phyloP scores from a whole-genome alignment of 768 basidiomycete genomes.

The Pleurotus sapidus region DNA sequence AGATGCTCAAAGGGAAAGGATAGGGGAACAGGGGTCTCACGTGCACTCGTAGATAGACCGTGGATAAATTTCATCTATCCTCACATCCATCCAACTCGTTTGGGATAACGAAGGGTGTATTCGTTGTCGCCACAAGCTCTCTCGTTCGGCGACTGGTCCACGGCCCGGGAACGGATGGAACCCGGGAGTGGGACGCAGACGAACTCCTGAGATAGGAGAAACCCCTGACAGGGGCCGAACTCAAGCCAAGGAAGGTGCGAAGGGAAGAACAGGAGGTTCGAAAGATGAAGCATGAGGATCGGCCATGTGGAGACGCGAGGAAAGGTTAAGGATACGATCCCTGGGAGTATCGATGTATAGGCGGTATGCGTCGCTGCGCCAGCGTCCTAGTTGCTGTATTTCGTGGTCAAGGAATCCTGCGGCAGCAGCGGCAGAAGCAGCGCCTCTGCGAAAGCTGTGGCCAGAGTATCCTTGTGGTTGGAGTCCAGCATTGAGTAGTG shows the following conservation, averaged over 20 bases:
- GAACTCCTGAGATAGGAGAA: too few relatives aligned
- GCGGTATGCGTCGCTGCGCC: slow-evolving; percentile 35
- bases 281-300: neutral
- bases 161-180: too few relatives aligned
- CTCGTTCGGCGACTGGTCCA: too few relatives aligned
- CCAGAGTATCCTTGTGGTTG: slow-evolving; percentile 14
- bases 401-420: slow-evolving; percentile 29
- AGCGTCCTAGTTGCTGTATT: slow-evolving; percentile 34
- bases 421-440: slow-evolving; percentile 25
- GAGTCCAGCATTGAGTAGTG: neutral
- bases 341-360: slow-evolving; percentile 29
- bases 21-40: too few relatives aligned
- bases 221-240: too few relatives aligned
- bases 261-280: neutral
- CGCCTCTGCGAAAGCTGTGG: slow-evolving; percentile 26
- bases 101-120: too few relatives aligned
- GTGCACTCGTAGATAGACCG: too few relatives aligned
- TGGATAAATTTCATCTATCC: too few relatives aligned
- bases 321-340: slow-evolving; percentile 17
- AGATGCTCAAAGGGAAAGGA: too few relatives aligned
- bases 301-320: neutral
- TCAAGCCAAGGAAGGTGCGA: neutral
- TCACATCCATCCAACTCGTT: too few relatives aligned
- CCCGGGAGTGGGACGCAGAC: too few relatives aligned
- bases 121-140: too few relatives aligned